Evolutionary conservation across 768 basidiomycete species (phyloP), one percentile per base, ranked within the genome.

Genomic region (Exsudoporus frostii): DNA sequence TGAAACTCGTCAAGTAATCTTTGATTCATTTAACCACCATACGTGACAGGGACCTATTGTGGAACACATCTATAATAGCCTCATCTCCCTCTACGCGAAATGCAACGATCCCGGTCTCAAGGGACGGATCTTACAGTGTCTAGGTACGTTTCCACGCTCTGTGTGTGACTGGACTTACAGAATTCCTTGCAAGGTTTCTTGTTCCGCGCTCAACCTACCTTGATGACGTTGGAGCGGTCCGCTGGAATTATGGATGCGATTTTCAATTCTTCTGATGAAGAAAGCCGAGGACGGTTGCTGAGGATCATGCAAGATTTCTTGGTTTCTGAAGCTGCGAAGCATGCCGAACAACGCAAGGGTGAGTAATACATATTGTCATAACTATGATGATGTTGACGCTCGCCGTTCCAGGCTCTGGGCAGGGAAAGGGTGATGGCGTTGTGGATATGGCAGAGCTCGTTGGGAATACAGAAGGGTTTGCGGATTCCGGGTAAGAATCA

Each of bases 401-500:
- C 4, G 19, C 9, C 4, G 0, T 22, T 47, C 27, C 37, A 69
- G 70, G 17, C 11, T 54, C 57, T 32, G 54, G 43, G 4, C 54
- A 70, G 51, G 59, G 50, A 17, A 68, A 64, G 46, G 55, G 54
- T 8, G 65, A 71, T 0, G 59, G 70, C 7, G 76, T 82, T 22
- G 84, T 98, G 47, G 84, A 95, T 62, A 94, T 99, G 86, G 88
- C 88, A 0, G 92, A 97, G 62, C 76, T 99, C 9, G 89, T 98
- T 4, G 97, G 97, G 1, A 95, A 96, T 62, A 93, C 93, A 0
- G 89, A 93, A 62, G 92, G 88, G 1, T 96, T 98, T 67, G 93
- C 96, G 0, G 97, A 98, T 61, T 98, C 96, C 7, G 95, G 95
- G 97, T 98, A 71, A 62, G 83, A 56, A 29, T 19, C 11, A 17